Base-by-base conservation (phyloP, 1,139 yeast genomes). In the Blastobotrys petasosporus region DNA sequence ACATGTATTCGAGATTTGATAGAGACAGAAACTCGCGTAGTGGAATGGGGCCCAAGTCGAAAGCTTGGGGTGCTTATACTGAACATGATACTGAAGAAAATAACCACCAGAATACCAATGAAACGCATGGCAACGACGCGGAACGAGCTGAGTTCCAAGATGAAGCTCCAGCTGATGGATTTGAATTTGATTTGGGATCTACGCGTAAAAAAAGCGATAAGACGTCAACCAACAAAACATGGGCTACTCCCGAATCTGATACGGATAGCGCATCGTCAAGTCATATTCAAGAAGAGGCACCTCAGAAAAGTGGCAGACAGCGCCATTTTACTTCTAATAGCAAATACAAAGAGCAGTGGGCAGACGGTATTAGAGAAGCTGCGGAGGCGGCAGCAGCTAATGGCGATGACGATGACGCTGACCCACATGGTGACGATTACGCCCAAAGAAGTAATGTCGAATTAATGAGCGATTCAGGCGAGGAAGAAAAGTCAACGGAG, bases 341-440 rank as follows among this genome's bases (percentile, higher is more conserved):
- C 11, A n/a, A 33, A 6, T 25, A 42, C 11, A 32, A 28, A 17
- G 33, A 15, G 33, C 40, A 16, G 15, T 38, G 40, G 36, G 32
- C 2, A 34, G 12, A 31, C 1, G 44, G 37, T 13, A 23, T 40
- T 32, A 5, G 33, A 16, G 43, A 39, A 7, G 32, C 40, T 13
- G 13, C n/a, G 4, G 40, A 23, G 3, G 28, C 11, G 3, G 9
- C 38, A 2, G n/a, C 32, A 8, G n/a, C 32, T 1, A 35, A 25
- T 32, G 42, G 39, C 4, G 31, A 32, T 29, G 42, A 42, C n/a
- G 44, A 39, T 25, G 39, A 31, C 1, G 48, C 36, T 1, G 44
- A 39, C 11, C 29, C 25, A 25, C 39, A 31, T n/a, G 32, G 17
- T 8, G 39, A 39, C n/a, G 25, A 32, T 20, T 16, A n/a, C n/a